Evolutionary conservation across 2,329 filamentous ascomycete species (phyloP), one percentile per base, ranked within the genome.

Genomic region (Aspergillus fumigatiaffinis): DNA sequence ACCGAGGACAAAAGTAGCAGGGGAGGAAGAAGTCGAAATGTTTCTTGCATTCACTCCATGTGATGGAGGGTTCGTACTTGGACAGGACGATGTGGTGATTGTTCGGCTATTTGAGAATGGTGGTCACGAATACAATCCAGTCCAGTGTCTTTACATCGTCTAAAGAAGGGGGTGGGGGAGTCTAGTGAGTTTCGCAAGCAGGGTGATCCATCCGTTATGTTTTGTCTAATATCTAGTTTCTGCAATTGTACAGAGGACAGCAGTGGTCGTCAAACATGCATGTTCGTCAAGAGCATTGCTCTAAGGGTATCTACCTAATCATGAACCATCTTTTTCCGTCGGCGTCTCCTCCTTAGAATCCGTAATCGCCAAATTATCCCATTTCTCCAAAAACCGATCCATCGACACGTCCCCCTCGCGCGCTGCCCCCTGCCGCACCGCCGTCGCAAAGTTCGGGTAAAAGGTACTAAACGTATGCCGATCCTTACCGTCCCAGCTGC

Each of bases 391-490:
- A 3, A 23, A 46, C 20, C 42, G 42, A 23, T 46, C 42, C 42
- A 46, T 46, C 1, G 21, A 46, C 8, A 20, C n/a, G 10, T 46
- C 42, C 20, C 4, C 42, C 42, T 23, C 42, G 0, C 10, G n/a
- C 42, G n/a, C 21, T 3, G n/a, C 12, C n/a, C 41, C 42, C 42
- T 46, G 42, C 2, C 42, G 42, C 42, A 46, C 42, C n/a, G 5
- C 42, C 42, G 20, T 46, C n/a, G 3, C 42, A 23, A 46, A 46
- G 21, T 46, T 44, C 32, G 67, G 66, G 21, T 69, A 70, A 21
- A 66, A 59, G 28, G 65, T 70, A 50, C 67, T 70, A 47, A 68
- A 66, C 4, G 28, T 51, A 9, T 56, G 50, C 1, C 54, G 52
- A 28, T 62, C 62, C 20, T 52, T 55, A 3, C 59, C 56, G 6